Evolutionary conservation across 1,139 yeast species (phyloP), one percentile per base, ranked within the genome.

Genomic region (Taphrina flavorubra): DNA sequence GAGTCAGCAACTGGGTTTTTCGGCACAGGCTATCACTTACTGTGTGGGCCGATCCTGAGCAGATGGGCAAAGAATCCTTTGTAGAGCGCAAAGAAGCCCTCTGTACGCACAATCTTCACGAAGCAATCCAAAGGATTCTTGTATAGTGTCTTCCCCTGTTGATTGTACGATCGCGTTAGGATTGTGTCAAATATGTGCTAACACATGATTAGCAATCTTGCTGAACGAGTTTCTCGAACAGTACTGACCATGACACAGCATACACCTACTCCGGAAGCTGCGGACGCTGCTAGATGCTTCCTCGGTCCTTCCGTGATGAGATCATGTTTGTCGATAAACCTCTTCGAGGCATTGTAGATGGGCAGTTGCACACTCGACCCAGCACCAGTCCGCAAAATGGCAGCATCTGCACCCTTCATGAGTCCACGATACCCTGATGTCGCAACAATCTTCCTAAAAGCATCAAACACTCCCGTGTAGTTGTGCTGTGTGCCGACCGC

Each of bases 321-420:
- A 64, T 86, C 80, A 71, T 86, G 78, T 31, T 74, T 71, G 70
- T 83, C 79, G 65, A 88, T 78, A 73, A 85, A 82, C 72, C 83
- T 79, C 78, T 94, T 94, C 67, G 92, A 86, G 73, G 85, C 85
- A 78, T 88, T 89, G 79, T 94, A 94, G 64, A 92, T 86, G n/a
- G 99, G 98, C 74, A 94, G 81, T 80, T 94, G 99, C 40, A 92
- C 97, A 47, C 97, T 85, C 11, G 98, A 92, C 1, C 99, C 99
- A 63, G 94, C 90, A 75, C 97, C 97, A 0, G 99, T 94, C 78
- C 99, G 85, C 72, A 94, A 80, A 59, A 92, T 85, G 0, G 99
- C 98, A 2, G 99, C 97, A 77, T 91, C 97, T 3, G 92, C 91
- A 72, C 99, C 99, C 72, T 96, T 83, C 79, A 87, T 92, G 71